phyloP scores from a whole-genome alignment of 1,139 yeast genomes.

The Debaryomyces sp. region DNA sequence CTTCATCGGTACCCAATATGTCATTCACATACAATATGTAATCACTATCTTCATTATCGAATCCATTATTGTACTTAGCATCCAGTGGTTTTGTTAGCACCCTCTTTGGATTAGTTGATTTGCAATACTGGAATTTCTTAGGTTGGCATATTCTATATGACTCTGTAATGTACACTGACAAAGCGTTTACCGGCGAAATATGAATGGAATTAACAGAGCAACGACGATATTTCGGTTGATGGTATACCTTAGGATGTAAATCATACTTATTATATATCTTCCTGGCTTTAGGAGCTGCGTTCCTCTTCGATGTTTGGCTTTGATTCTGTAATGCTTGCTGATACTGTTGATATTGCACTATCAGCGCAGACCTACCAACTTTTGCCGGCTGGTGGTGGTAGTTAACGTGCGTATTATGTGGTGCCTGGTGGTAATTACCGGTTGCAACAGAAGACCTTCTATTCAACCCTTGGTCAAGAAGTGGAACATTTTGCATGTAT shows the following conservation, averaged over 20 bases:
- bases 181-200: constrained; percentile 83
- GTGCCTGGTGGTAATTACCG: constrained; percentile 20
- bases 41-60: constrained; percentile 86
- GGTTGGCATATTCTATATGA: constrained; percentile 90
- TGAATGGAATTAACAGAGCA: constrained; percentile 78
- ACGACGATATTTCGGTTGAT: constrained; percentile 76
- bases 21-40: constrained; percentile 94
- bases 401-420: constrained; percentile 10
- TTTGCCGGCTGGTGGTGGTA: constrained; percentile 13
- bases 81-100: constrained; percentile 93
- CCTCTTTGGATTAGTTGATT: constrained; percentile 85
- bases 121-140: constrained; percentile 74
- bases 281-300: constrained; percentile 41
- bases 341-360: constrained; percentile 42
- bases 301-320: constrained; percentile 23
- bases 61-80: constrained; percentile 79
- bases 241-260: constrained; percentile 62
- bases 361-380: constrained; percentile 37
- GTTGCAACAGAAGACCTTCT: constrained; percentile 47
- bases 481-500: constrained; percentile 6
- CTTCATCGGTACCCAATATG: constrained; percentile 85
- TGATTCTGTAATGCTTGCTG: constrained; percentile 35
- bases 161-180: constrained; percentile 75
- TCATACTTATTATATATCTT: constrained; percentile 51
- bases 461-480: constrained; percentile 15